These are phyloP conservation scores for Pleurostoma richardsiae DNA, from an alignment of 2,329 filamentous ascomycete species.

Conservation along the genomic window DNA sequence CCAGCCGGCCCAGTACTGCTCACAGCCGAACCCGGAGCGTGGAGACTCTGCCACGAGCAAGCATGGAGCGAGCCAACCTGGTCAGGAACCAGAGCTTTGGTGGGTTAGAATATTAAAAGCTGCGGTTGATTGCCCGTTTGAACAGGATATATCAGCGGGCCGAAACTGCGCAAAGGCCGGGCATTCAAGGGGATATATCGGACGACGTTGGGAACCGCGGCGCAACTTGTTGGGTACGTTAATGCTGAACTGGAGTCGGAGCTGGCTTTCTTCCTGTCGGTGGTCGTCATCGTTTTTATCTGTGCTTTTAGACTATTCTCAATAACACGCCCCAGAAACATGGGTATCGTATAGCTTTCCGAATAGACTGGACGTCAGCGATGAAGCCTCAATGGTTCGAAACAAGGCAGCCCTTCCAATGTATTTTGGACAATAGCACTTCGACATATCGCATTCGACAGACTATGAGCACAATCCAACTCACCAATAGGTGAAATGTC, in stretches of 20 bases:
- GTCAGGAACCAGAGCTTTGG: conserved; percentile 46
- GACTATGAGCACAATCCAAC: too few species aligned
- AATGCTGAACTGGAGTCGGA: background rate
- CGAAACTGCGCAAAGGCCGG: background rate
- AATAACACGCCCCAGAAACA: too few species aligned
- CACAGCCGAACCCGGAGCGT: conserved; percentile 32
- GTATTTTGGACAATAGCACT: too few species aligned
- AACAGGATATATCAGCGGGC: background rate
- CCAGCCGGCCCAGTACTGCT: conserved; percentile 19
- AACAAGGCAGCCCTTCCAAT: too few species aligned
- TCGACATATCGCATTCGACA: too few species aligned
- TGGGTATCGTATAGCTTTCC: too few species aligned
- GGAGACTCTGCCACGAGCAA: conserved; percentile 35
- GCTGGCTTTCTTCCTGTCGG: background rate
- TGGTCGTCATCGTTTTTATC: too few species aligned
- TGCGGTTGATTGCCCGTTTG: background rate
- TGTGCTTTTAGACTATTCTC: too few species aligned
- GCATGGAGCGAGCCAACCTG: conserved; percentile 37
- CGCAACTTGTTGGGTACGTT: background rate
- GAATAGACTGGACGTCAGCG: too few species aligned
- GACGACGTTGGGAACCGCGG: background rate
- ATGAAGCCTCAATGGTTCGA: too few species aligned
- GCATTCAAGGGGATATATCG: background rate
- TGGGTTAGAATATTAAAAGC: conserved; percentile 37
- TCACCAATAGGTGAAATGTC: too few species aligned